phyloP scores from a whole-genome alignment of 768 basidiomycete genomes.

The Leucosporidium yakuticum region DNA sequence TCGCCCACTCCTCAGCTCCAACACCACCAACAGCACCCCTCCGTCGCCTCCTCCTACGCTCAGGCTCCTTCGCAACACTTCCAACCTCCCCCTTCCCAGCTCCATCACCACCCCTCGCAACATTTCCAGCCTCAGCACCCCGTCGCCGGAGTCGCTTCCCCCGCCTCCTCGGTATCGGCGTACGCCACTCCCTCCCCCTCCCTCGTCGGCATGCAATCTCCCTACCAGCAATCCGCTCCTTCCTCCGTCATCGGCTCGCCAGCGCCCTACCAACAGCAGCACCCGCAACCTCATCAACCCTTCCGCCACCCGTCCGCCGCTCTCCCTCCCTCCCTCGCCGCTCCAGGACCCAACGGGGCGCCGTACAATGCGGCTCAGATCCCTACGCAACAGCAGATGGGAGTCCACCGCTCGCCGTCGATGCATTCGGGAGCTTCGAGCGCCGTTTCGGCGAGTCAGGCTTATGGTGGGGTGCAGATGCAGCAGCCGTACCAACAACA shows the following conservation, averaged over 20 bases:
- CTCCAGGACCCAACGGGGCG: neutral
- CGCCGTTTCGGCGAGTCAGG: slow-evolving; percentile 7
- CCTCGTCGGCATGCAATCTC: neutral
- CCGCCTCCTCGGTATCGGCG: slow-evolving; percentile 38
- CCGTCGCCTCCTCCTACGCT: slow-evolving; percentile 5
- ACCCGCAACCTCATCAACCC: neutral
- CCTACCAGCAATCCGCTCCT: neutral
- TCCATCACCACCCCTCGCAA: slow-evolving; percentile 2
- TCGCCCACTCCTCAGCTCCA: slow-evolving; percentile 10
- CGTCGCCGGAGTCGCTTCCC: slow-evolving; percentile 4
- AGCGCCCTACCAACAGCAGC: slow-evolving; percentile 41
- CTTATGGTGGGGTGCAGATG: neutral
- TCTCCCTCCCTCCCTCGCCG: neutral
- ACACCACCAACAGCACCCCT: slow-evolving; percentile 3
- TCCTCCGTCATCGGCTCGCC: slow-evolving; percentile 41
- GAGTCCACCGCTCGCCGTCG: slow-evolving; percentile 7
- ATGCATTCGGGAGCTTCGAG: slow-evolving; percentile 16
- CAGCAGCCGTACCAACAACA: slow-evolving; percentile 15
- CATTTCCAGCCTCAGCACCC: slow-evolving; percentile 26
- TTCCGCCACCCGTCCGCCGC: slow-evolving; percentile 3
- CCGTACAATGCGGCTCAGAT: neutral
- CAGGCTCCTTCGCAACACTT: slow-evolving; percentile 8
- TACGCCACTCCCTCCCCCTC: neutral
- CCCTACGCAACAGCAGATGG: too few relatives aligned
- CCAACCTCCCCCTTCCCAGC: neutral